Conservation (phyloP, 176 grass and related monocot genomes). For the Saccharum officinarum region DNA sequence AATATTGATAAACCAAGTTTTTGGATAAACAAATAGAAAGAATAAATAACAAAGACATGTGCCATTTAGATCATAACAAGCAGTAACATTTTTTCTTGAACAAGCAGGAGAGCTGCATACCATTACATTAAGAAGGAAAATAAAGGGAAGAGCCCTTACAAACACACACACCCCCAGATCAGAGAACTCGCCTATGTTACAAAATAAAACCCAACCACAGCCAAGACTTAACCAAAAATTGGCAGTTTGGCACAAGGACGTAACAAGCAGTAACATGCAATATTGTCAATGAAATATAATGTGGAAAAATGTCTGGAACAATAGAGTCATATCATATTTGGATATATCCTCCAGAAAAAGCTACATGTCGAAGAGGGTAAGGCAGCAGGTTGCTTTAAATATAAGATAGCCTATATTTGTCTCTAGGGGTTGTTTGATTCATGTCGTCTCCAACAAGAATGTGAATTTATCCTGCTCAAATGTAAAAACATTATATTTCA, state of each 20-base stretch:
- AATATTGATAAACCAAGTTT: conserved; percentile 2
- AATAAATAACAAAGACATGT: conserved; percentile 2
- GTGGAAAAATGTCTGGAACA: background rate
- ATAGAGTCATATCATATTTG: conserved; percentile 1
- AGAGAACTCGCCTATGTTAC: background rate
- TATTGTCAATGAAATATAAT: background rate
- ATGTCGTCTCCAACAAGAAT: background rate
- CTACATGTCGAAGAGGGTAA: background rate
- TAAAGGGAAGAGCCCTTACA: background rate
- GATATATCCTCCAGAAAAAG: background rate
- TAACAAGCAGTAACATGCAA: conserved; percentile 3
- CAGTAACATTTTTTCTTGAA: background rate
- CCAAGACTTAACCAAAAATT: background rate
- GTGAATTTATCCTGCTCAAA: conserved; percentile 24
- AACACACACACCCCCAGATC: background rate
- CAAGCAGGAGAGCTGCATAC: background rate
- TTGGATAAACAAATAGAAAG: conserved; percentile 16
- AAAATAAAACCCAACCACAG: background rate
- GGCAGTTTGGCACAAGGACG: background rate
- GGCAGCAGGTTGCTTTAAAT: background rate
- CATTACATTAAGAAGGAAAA: background rate
- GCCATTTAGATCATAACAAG: conserved; percentile 9
- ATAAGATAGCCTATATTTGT: conserved; percentile 15
- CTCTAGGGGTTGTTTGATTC: conserved; percentile 16
- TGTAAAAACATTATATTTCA: conserved; percentile 6